Evolutionary conservation across 2,329 filamentous ascomycete species (phyloP).

Genomic region (Tolypocladium ovalisporum): DNA sequence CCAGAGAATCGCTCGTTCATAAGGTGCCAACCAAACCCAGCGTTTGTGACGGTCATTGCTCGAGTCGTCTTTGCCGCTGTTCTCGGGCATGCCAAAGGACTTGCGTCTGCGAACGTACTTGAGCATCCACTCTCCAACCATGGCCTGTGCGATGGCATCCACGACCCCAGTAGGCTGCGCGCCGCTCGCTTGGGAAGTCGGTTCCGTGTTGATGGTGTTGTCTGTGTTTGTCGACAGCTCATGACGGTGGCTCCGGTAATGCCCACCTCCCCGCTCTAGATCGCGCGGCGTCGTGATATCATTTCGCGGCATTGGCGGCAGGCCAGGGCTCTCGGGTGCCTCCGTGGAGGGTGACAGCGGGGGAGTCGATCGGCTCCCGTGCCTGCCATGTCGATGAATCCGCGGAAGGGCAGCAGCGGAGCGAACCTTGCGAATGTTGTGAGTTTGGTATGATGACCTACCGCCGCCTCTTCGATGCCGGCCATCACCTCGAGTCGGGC

Average conservation of each 20-base stretch:
- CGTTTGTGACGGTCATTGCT: slow-evolving; percentile 79
- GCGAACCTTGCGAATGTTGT: slow-evolving; percentile 69
- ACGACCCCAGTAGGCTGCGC: slow-evolving; percentile 71
- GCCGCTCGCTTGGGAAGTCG: slow-evolving; percentile 38
- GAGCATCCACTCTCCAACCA: slow-evolving; percentile 97
- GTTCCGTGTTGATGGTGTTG: slow-evolving; percentile 32
- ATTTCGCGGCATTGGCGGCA: slow-evolving; percentile 65
- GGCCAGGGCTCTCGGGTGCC: slow-evolving; percentile 54
- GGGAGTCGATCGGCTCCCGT: slow-evolving; percentile 49
- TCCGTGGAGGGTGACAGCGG: slow-evolving; percentile 58
- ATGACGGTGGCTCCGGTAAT: slow-evolving; percentile 38
- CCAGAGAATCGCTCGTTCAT: slow-evolving; percentile 94
- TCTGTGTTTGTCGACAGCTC: slow-evolving; percentile 51
- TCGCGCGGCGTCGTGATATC: slow-evolving; percentile 53
- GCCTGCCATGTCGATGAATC: slow-evolving; percentile 36
- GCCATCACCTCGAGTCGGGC: slow-evolving; percentile 55
- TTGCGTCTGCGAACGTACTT: slow-evolving; percentile 82
- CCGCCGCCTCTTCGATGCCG: slow-evolving; percentile 42
- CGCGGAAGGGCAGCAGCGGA: slow-evolving; percentile 66
- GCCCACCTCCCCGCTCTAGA: slow-evolving; percentile 27
- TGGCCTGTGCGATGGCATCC: slow-evolving; percentile 93
- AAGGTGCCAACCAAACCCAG: slow-evolving; percentile 98
- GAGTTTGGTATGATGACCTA: slow-evolving; percentile 40
- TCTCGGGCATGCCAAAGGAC: slow-evolving; percentile 73
- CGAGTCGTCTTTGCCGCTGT: slow-evolving; percentile 54